Evolutionary conservation across 805 yeast species (phyloP), one percentile per base, ranked within the genome.

Genomic region (Cyberlindnera americana): DNA sequence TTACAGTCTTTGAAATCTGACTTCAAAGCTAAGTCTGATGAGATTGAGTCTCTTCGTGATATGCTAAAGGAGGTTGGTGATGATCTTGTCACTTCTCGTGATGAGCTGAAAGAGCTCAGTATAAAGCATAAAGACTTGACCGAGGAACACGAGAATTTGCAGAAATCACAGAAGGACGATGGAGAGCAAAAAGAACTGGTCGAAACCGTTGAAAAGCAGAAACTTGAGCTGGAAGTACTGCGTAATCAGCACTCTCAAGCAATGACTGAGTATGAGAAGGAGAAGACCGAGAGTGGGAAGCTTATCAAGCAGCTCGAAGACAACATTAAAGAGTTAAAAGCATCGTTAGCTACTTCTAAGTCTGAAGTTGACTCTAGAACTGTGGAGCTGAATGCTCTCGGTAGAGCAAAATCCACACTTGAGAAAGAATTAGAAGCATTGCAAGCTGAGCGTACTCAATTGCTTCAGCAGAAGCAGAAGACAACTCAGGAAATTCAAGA

Each of bases 41-140:
- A 89, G 53, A 64, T 88, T 14, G 88, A 78, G 33, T 72, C 69
- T 37, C 67, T 84, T 37, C 75, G 80, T 52, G 96, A 88, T 42
- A 85, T 83, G 86, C 59, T 90, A 38, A 73, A 73, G 47, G 78
- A 75, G 41, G 70, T 89, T 19, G 96, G 96, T 1, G 76, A 84
- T 52, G 95, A 87, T 35, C 66, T 89, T 7, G 95, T 89, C 1
- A 72, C 75, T 5, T 77, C 88, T 0, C 77, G 74, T 47, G 87
- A 83, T 33, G 64, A 75, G 38, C 37, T 80, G 16, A 81, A 82
- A 49, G 57, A 53, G 4, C 24, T 60, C 17, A 57, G 52, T n/a
- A 3, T 27, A 5, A 37, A 36, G 19, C 27, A 26, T 11, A 11
- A 26, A 7, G 5, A 23, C 14, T 17, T 23, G 15, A 57, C 53